Percentiles rank a stretch among this genome's conserved stretches.
Conservation (phyloP, 1,284 basidiomycete species). For the Pyrrhoderma lamaoense region DNA sequence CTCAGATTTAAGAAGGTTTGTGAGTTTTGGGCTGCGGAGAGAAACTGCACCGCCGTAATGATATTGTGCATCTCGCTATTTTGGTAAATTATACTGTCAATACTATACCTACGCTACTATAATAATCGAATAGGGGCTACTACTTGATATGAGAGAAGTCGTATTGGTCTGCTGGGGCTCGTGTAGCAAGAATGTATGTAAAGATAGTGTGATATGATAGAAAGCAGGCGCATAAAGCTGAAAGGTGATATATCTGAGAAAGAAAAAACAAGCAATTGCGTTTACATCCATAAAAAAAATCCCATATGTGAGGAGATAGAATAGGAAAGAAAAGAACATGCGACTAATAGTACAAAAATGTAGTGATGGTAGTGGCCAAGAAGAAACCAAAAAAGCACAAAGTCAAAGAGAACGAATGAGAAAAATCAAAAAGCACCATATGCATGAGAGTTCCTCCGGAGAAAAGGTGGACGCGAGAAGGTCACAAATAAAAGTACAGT, state of each 20-base stretch:
- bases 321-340: not conserved
- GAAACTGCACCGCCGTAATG: conserved; percentile 40
- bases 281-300: too few species aligned
- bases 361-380: not conserved
- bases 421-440: not conserved
- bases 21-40: conserved; percentile 75
- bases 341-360: not conserved
- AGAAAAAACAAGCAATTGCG: too few species aligned
- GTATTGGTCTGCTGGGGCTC: too few species aligned
- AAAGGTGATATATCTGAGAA: not conserved
- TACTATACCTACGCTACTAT: not conserved
- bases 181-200: too few species aligned
- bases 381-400: too few species aligned
- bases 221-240: not conserved
- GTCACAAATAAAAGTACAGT: not conserved
- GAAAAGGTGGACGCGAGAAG: not conserved
- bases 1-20: conserved; percentile 77
- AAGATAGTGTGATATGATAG: not conserved
- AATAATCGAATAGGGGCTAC: conserved; percentile 1
- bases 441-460: not conserved
- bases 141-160: not conserved
- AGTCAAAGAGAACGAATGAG: not conserved
- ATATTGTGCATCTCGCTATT: not conserved
- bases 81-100: not conserved
- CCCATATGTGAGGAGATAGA: not conserved